These are phyloP conservation scores for Filobasidium uniguttulatum DNA, from an alignment of 1,284 basidiomycete species.

Conservation along the genomic window DNA sequence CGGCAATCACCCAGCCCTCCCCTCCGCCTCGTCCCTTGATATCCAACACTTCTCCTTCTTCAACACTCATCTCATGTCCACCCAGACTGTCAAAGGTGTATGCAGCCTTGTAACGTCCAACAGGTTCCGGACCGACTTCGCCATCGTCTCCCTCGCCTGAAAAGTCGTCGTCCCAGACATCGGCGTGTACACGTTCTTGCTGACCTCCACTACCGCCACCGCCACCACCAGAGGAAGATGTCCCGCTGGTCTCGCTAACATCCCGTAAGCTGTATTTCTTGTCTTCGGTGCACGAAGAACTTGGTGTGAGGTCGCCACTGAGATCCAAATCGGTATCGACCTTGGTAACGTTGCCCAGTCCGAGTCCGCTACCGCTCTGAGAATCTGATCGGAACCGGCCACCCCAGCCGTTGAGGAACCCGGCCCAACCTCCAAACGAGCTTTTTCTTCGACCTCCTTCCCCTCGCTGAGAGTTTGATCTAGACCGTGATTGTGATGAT, in stretches of 20 bases:
- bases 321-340: conserved; percentile 1
- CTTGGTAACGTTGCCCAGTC: conserved; percentile 4
- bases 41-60: conserved; percentile 29
- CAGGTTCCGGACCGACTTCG: conserved; percentile 20
- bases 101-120: conserved; percentile 27
- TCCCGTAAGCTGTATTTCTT: too few species aligned
- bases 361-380: conserved; percentile 5
- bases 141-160: conserved; percentile 3
- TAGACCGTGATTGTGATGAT: conserved; percentile 6
- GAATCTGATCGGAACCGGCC: conserved; percentile 5
- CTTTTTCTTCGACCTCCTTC: conserved; percentile 6
- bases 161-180: conserved; percentile 4
- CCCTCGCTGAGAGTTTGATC: neutral
- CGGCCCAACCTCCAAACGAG: conserved; percentile 10
- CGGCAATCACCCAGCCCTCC: conserved; percentile 35
- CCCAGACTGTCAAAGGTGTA: conserved; percentile 31
- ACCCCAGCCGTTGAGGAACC: conserved; percentile 1
- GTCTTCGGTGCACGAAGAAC: neutral
- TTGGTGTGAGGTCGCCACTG: neutral
- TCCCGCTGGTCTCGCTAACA: too few species aligned
- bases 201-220: neutral
- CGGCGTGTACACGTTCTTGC: conserved; percentile 2
- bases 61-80: conserved; percentile 30
- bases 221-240: neutral
- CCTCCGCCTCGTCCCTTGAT: conserved; percentile 29